Base-by-base conservation (phyloP, 2,329 filamentous ascomycete genomes). In the Paraconiothyrium sp. region DNA sequence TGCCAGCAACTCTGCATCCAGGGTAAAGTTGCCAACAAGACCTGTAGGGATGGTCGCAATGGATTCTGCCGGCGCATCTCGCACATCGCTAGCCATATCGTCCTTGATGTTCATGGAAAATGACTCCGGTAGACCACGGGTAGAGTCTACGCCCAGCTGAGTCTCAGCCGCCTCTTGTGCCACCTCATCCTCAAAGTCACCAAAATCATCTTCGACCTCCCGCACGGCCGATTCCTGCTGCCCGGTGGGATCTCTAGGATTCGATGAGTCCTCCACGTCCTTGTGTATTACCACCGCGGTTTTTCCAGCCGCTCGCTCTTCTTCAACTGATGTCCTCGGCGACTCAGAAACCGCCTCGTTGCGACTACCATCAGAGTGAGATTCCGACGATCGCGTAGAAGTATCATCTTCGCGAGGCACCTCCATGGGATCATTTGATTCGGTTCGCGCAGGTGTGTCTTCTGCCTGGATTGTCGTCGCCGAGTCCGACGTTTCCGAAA, bases 311-410 rank as follows among this genome's bases (percentile, higher is more conserved):
- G 37, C 30, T 11, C 65, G 64, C 46, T 76, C 74, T 34, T 79
- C 77, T 50, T 79, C 78, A 30, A 78, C 67, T 1, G 78, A 79
- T 9, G 77, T 79, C 16, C 78, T 60, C 3, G 77, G 70, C 24
- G 78, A 80, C 44, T 79, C 76, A 39, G 65, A 55, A 8, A 64
- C 61, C 7, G 64, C 61, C 41, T 75, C 76, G 20, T 65, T 67
- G 44, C 72, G 76, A 60, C 77, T 80, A 7, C 63, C 60, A 37
- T 78, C 76, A n/a, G 76, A 78, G 1, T 72, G 73, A 11, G 77
- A 77, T 8, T 72, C 76, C 1, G 77, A 79, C 0, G 76, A 69
- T 35, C 72, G 69, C 24, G 73, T 74, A 20, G 77, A 79, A 2
- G 67, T 64, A 50, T 72, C 70, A 54, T 75, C 70, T 10, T 77